A percentile compares a stretch with the other conserved stretches of the same genome.
Conservation (phyloP, 495 filamentous ascomycete species). For the Penicillium paradoxum region DNA sequence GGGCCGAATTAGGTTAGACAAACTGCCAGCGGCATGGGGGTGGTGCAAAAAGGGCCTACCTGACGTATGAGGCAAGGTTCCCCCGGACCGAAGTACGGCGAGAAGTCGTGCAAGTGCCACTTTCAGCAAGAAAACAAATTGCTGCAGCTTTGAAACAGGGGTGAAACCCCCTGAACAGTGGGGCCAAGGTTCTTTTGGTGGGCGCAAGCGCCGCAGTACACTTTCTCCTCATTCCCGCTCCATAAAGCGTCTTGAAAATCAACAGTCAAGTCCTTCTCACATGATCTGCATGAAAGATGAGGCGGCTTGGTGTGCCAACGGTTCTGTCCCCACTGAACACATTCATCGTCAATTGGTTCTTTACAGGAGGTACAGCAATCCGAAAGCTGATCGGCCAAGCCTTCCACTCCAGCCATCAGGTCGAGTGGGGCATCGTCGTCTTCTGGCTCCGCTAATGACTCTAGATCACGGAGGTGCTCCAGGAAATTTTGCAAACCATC, state of each 20-base stretch:
- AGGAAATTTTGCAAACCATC: constrained; percentile 79
- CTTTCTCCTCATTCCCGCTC: constrained; percentile 56
- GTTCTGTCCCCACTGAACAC: constrained; percentile 62
- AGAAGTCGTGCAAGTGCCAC: constrained; percentile 89
- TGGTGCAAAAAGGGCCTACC: constrained; percentile 40
- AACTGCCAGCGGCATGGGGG: constrained; percentile 4
- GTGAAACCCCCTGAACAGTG: constrained; percentile 53
- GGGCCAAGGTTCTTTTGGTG: constrained; percentile 37
- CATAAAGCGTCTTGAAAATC: constrained; percentile 60
- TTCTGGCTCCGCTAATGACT: constrained; percentile 53
- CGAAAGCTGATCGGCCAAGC: constrained; percentile 70
- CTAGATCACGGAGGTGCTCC: constrained; percentile 68
- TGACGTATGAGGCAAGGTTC: constrained; percentile 69
- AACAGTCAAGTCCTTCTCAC: constrained; percentile 64
- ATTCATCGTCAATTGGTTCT: constrained; percentile 91
- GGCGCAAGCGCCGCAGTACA: constrained; percentile 68
- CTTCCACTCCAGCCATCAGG: constrained; percentile 64
- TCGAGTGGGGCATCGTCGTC: constrained; percentile 69
- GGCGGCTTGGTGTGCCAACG: constrained; percentile 70
- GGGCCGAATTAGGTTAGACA: constrained; percentile 16
- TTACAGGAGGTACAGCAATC: constrained; percentile 78
- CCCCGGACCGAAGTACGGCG: constrained; percentile 75
- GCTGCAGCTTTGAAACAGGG: constrained; percentile 74
- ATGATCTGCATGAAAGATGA: constrained; percentile 73
- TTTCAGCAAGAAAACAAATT: constrained; percentile 88